Evolutionary conservation across 2,329 filamentous ascomycete species (phyloP), one percentile per base, ranked within the genome.

Genomic region (Dactylonectria macrodidyma): DNA sequence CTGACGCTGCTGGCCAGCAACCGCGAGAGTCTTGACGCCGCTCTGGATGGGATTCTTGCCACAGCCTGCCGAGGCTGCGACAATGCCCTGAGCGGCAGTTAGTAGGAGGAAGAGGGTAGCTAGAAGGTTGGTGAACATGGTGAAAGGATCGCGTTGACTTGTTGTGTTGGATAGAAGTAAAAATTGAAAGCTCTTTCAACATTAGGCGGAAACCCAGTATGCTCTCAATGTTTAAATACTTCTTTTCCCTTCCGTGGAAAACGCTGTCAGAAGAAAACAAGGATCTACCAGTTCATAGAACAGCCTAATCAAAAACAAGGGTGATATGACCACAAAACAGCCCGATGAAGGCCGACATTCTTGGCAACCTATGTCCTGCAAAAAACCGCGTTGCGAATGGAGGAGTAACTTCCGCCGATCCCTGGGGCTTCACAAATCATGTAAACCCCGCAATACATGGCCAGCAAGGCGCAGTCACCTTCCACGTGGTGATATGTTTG

Each of bases 11-110:
- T 68, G 55, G 59, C 71, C 71, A 59, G 72, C 73, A 59, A 84
- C 77, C 10, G 72, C 79, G 59, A 81, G 75, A 46, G 72, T 77
- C 65, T 81, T 76, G 51, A 75, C 74, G 47, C 73, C 73, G 46
- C 79, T 79, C 63, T 72, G 76, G 22, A 75, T 73, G 6, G 77
- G 65, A 44, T 55, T 66, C 66, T 78, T 81, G 52, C 80, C 80
- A 67, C 81, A 83, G 19, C 81, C 81, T 12, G 80, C 68, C 38
- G 70, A 73, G 87, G 50, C 50, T 1, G 50, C 50, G 50, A 8
- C 50, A 9, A 54, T 54, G 14, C 50, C 50, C 50, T 54, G 50
- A 54, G 50, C 50, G 30, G 50, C 33, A 11, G 50, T 16, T 2
- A 54, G 50, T 12, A 54, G 30, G 50, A 54, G 50, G 50, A 54